Evolutionary conservation across 345 rosid species (phyloP), one percentile per base, ranked within the genome.

Genomic region (Citrus unshiu): DNA sequence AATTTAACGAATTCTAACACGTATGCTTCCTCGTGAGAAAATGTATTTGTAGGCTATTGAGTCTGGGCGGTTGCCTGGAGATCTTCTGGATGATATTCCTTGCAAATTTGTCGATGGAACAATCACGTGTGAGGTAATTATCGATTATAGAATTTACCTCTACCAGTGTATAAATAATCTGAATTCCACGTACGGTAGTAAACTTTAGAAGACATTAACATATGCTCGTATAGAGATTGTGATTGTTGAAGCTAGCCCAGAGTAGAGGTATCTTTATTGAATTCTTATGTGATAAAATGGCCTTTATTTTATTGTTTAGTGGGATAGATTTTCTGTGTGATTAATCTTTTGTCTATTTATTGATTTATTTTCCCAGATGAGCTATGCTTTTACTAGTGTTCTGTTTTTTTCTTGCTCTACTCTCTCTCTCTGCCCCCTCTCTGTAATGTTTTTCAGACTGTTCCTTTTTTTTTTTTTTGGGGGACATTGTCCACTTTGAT

Each of bases 11-110:
- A 12, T 62, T 8, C 74, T 78, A 22, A 70, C 66, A 32, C 14
- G 49, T 67, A 7, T 32, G 68, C 58, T 57, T 39, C 68, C 34
- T 61, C 69, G 16, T 80, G 43, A 61, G 5, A 18, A 37, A 25
- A 60, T 72, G 25, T 61, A 61, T 81, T 63, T 80, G 79, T 40
- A 97, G 99, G 98, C 96, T 72, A 88, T 97, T 86, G 98, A 94
- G 75, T 92, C 93, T 82, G 98, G 98, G 22, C 87, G 87, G 82
- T 86, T 97, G 77, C 99, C 98, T 72, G 90, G 92, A 79, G 98
- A 94, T 83, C 76, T 91, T 82, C 83, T 90, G 86, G 97, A 88
- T 76, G 93, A 86, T 77, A 83, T 93, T 81, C 94, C 93, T 18
- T 91, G 89, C 92, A 91, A 91, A 83, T 97, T 84, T 76, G 77